Evolutionary conservation across 768 basidiomycete genomes (phyloP).

Genomic region (Auriscalpium vulgare): DNA sequence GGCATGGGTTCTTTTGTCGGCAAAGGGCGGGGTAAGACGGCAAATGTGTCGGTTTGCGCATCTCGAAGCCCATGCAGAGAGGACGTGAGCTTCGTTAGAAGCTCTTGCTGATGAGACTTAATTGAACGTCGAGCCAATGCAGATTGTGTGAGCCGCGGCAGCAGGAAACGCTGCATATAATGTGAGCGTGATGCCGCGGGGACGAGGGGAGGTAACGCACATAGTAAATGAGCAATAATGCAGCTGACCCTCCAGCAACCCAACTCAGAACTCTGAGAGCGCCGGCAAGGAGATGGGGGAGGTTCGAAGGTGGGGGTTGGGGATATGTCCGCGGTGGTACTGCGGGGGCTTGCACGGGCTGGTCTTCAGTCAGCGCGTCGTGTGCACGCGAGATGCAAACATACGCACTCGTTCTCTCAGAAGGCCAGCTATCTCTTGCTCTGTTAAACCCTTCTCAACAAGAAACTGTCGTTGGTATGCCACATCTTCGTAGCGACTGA

Average conservation of each 20-base stretch:
- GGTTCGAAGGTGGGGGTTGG: conserved; percentile 55
- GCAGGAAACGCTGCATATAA: conserved; percentile 49
- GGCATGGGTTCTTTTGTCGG: conserved; percentile 39
- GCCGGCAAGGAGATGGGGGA: conserved; percentile 60
- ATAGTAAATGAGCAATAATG: conserved; percentile 55
- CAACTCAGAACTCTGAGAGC: conserved; percentile 53
- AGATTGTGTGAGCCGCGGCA: conserved; percentile 56
- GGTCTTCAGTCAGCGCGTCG: conserved; percentile 1
- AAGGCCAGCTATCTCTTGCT: conserved; percentile 49
- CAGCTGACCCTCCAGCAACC: conserved; percentile 57
- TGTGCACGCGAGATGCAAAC: conserved; percentile 9
- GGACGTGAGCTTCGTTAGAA: conserved; percentile 45
- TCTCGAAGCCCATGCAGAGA: conserved; percentile 51
- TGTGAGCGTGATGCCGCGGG: not conserved
- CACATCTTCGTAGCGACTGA: conserved; percentile 49
- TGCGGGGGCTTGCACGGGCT: conserved; percentile 31
- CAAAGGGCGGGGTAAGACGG: conserved; percentile 47
- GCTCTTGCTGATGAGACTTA: conserved; percentile 47
- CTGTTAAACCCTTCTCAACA: conserved; percentile 60
- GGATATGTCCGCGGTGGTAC: conserved; percentile 73
- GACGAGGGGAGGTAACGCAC: conserved; percentile 32
- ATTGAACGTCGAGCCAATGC: conserved; percentile 55
- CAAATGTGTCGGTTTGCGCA: conserved; percentile 45
- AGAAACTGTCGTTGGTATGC: conserved; percentile 57
- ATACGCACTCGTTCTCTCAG: conserved; percentile 46